Base-by-base conservation (phyloP, 23 red algal species). In the Gracilaria gracilis region DNA sequence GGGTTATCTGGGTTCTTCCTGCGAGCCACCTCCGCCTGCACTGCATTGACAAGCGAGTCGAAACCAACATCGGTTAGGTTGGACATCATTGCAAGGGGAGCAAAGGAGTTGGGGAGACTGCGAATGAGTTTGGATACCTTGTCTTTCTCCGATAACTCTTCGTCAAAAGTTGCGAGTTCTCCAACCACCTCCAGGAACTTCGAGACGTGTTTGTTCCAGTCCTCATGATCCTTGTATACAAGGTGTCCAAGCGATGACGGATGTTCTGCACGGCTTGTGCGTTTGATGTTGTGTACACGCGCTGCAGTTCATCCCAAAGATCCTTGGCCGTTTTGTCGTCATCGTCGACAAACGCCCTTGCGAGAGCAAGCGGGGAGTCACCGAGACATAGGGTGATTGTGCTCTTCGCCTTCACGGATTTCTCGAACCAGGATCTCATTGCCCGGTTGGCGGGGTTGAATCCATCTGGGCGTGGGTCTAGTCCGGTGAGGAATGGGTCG, bases 201-300 rank as follows among this genome's bases (percentile, higher is more conserved):
- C 11, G 38, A 39, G 25, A 74, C 40, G 23, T 75, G 83, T 28
- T 87, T 72, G 61, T 73, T n/a, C 7, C 35, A 87, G n/a, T 87
- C 66, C 0, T 75, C 62, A 73, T 37, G 7, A 24, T 76, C 55
- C 32, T 58, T 53, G 64, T 57, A 87, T 23, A 87, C 2, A 87
- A 19, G 6, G 0, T 73, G 42, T 87, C 61, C 21, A 87, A 58
- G 15, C 24, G 32, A 14, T 76, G 38, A 0, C 2, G 36, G 66
- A 87, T 69, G 57, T 75, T 75, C 57, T 62, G 40, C 14, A 72
- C 66, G 0, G 61, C 19, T 4, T 87, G 64, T 21, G 5, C 40
- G 54, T 73, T 87, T 49, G 67, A 73, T 9, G 8, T 72, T 14
- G 40, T 74, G 0, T 74, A 73, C 23, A 76, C 62, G 13, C 6